Conservation (phyloP, 1,139 yeast species). For the Debaryomyces udenii region DNA sequence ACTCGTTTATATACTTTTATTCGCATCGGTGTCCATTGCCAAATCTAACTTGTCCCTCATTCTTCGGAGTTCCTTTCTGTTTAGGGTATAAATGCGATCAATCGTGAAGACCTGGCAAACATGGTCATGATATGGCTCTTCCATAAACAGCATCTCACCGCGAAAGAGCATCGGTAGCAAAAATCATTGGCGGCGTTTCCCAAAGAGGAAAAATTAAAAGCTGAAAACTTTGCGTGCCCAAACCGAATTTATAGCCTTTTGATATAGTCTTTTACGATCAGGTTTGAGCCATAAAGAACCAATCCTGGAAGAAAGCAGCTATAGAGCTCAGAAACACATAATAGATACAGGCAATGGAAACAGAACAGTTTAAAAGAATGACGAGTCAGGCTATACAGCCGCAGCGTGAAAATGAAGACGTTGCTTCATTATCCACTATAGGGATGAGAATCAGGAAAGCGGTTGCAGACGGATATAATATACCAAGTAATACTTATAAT, state of each 20-base stretch:
- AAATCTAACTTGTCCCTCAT: conserved; percentile 3
- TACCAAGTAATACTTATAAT: conserved; percentile 19
- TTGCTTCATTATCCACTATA: conserved; percentile 49
- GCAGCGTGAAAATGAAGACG: conserved; percentile 20
- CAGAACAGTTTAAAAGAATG: conserved; percentile 23
- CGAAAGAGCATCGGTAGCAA: not conserved
- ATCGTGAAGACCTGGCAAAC: not conserved
- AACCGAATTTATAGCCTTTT: not conserved
- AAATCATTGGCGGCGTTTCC: conserved; percentile 1
- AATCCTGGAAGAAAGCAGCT: no score
- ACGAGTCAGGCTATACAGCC: conserved; percentile 19
- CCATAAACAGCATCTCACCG: conserved; percentile 3
- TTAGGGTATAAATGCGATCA: not conserved
- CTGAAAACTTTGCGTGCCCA: conserved; percentile 2
- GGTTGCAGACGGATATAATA: conserved; percentile 61
- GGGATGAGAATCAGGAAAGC: conserved; percentile 77
- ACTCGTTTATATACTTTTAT: conserved; percentile 4
- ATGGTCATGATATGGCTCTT: not conserved
- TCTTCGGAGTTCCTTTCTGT: conserved; percentile 1
- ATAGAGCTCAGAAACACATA: no score
- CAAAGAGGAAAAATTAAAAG: conserved; percentile 2
- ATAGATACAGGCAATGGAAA: not conserved
- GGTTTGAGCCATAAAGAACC: no score
- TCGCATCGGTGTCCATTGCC: conserved; percentile 5
- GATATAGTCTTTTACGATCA: no score